Base-by-base conservation (phyloP, 352 stramenopile genomes). In the Globisporangium barbulae region DNA sequence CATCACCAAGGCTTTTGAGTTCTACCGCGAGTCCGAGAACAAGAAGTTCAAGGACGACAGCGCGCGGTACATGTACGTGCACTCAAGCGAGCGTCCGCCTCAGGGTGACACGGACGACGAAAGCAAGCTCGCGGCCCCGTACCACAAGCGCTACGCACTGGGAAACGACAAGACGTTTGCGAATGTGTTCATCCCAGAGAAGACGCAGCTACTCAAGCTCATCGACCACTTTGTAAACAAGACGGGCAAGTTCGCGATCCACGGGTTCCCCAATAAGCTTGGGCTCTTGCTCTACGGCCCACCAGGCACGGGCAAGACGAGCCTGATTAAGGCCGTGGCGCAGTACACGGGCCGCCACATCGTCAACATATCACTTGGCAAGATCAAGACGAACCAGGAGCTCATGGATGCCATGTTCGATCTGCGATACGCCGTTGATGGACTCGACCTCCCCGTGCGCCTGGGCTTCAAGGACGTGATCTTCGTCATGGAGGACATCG, bases 251-350 rank as follows among this genome's bases (percentile, higher is more conserved):
- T 96, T 92, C 58, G 71, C 70, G 15, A 91, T 96, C 73, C 58
- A 63, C n/a, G 88, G 88, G 10, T 96, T 91, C 57, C 89, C 89
- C 22, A 83, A 95, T 70, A 96, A 95, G 70, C 80, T 78, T 61
- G 87, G 69, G 0, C 80, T 97, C 0, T 69, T 97, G 37, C 67
- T 97, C 2, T 74, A 96, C 50, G 90, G 90, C 0, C 82, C 85
- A 15, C 88, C 89, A 21, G 89, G 89, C 31, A 94, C 81, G 22
- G 79, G 88, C 42, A 97, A 97, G 72, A 97, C 90, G 7, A 90
- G 71, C 56, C 60, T 96, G 0, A 94, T 91, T 78, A 89, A 91
- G 65, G 83, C 85, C 10, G 67, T 97, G 8, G 87, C 90, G 17
- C 76, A 90, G 25, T 61, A 85, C 68, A 78, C 85, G 13, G 74